Evolutionary conservation across 1,139 yeast species (phyloP).

Genomic region (Saccharomycopsis crataegensis): DNA sequence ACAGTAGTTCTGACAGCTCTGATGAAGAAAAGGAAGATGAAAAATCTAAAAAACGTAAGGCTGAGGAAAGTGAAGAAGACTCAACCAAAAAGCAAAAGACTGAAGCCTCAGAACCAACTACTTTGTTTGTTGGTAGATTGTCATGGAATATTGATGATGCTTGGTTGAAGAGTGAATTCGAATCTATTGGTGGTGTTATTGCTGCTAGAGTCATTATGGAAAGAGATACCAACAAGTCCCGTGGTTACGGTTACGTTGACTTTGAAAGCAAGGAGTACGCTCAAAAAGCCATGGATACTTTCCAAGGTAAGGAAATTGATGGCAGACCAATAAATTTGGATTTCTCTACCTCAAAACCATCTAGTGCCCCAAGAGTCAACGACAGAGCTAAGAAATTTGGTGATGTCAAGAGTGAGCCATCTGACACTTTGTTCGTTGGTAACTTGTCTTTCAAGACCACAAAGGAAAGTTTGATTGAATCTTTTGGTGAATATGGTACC

Average conservation of each 20-base stretch:
- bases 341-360: slow-evolving; percentile 81
- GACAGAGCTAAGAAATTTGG: slow-evolving; percentile 88
- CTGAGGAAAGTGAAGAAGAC: slow-evolving; percentile 28
- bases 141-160: slow-evolving; percentile 97
- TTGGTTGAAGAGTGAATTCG: slow-evolving; percentile 85
- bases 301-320: slow-evolving; percentile 91
- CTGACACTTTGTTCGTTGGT: slow-evolving; percentile 93
- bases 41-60: slow-evolving; percentile 23
- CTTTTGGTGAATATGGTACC: slow-evolving; percentile 71
- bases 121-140: slow-evolving; percentile 92
- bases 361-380: slow-evolving; percentile 37
- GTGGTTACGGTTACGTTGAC: slow-evolving; percentile 98
- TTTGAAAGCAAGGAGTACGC: slow-evolving; percentile 72
- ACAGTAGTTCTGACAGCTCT: slow-evolving; percentile 26
- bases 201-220: slow-evolving; percentile 92
- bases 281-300: slow-evolving; percentile 77
- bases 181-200: slow-evolving; percentile 70
- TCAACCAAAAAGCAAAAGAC: slow-evolving; percentile 37
- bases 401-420: slow-evolving; percentile 83
- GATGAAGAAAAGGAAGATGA: slow-evolving; percentile 24
- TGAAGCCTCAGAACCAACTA: slow-evolving; percentile 53
- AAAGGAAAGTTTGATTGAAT: slow-evolving; percentile 66
- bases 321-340: slow-evolving; percentile 96
- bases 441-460: slow-evolving; percentile 86
- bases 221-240: slow-evolving; percentile 85